These are phyloP conservation scores for Rhodotorula sp. DNA, from an alignment of 1,284 basidiomycete genomes.

Conservation along the genomic window DNA sequence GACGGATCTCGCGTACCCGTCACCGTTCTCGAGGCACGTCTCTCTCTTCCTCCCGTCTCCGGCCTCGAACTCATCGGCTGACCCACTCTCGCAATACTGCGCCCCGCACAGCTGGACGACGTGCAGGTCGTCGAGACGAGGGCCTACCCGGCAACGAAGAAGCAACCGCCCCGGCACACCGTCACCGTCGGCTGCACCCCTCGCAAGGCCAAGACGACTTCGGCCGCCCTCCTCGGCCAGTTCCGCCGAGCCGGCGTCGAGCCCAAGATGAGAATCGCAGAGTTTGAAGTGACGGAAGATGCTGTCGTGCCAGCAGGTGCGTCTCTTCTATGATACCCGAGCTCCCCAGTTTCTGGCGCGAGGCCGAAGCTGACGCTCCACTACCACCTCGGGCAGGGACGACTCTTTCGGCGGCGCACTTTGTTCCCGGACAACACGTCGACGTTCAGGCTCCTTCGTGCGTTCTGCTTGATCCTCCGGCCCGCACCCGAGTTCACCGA, in stretches of 20 bases:
- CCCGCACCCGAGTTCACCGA: too few species aligned
- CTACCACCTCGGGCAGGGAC: constrained; percentile 60
- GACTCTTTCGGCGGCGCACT: constrained; percentile 84
- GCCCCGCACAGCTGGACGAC: constrained; percentile 52
- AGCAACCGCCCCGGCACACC: constrained; percentile 51
- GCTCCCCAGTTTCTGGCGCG: not conserved
- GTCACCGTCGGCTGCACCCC: constrained; percentile 50
- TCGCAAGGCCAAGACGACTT: constrained; percentile 55
- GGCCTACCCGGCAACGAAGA: constrained; percentile 44
- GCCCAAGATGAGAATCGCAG: constrained; percentile 83
- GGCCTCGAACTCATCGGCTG: not conserved
- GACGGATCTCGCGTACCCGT: constrained; percentile 83
- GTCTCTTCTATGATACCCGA: not conserved
- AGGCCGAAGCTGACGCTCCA: not conserved
- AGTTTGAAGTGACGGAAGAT: constrained; percentile 85
- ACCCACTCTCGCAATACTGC: not conserved
- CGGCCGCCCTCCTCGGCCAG: constrained; percentile 77
- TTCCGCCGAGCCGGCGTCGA: constrained; percentile 75
- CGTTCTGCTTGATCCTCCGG: constrained; percentile 45
- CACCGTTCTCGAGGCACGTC: constrained; percentile 84
- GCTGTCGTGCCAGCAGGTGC: constrained; percentile 83
- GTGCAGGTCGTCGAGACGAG: constrained; percentile 51
- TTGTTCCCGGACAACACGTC: constrained; percentile 95
- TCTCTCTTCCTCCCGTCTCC: constrained; percentile 6
- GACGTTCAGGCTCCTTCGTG: constrained; percentile 91